Evolutionary conservation across 225 moss, liverwort and hornwort genomes (phyloP).

Genomic region (Neckera pumila): DNA sequence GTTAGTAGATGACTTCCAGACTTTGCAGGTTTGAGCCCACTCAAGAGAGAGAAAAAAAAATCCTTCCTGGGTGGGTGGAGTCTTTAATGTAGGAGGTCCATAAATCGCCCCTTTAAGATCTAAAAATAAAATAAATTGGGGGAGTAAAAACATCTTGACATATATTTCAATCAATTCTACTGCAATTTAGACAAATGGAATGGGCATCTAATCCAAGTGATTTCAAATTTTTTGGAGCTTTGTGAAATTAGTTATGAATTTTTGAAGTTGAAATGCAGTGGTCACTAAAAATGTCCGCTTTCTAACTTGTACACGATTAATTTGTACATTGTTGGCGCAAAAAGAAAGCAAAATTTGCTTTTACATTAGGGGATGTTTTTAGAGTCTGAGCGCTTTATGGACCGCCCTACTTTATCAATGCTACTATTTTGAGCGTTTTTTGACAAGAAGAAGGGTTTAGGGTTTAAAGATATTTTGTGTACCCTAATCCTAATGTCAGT

Average conservation of each 20-base stretch:
- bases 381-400: not conserved
- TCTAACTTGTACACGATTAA: not conserved
- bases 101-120: not conserved
- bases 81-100: not conserved
- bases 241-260: not conserved
- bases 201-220: fast-evolving
- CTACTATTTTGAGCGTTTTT: no score
- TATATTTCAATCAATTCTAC: not conserved
- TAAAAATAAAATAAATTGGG: not conserved
- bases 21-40: not conserved
- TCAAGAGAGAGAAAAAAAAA: no score
- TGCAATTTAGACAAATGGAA: no score
- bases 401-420: not conserved
- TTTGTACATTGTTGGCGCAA: not conserved
- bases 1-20: not conserved
- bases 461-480: not conserved
- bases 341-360: not conserved
- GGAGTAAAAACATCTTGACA: not conserved
- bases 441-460: no score
- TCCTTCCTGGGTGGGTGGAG: not conserved
- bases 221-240: not conserved
- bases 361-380: fast-evolving
- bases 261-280: not conserved
- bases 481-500: not conserved
- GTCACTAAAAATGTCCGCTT: fast-evolving